A percentile compares a stretch with the other conserved stretches of the same genome.
Evolutionary conservation across 2,329 filamentous ascomycete genomes (phyloP).

Genomic region (Trichoderma aggressivum): DNA sequence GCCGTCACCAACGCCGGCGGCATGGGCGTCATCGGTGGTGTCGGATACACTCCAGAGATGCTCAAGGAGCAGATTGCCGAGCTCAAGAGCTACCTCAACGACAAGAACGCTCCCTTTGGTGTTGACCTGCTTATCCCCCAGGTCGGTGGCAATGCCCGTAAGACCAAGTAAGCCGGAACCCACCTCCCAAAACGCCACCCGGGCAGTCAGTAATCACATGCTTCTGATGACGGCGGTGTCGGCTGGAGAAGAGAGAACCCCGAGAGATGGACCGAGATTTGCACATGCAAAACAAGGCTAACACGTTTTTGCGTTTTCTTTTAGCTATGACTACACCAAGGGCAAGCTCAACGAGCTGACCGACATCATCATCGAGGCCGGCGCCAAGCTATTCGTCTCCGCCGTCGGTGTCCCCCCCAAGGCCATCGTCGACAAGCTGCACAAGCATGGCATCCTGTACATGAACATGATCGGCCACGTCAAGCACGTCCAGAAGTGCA

Average conservation of each 20-base stretch:
- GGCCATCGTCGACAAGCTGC: slow-evolving; percentile 82
- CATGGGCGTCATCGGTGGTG: slow-evolving; percentile 92
- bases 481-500: slow-evolving; percentile 96
- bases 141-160: slow-evolving; percentile 88
- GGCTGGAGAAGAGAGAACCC: neutral
- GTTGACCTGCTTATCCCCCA: slow-evolving; percentile 92
- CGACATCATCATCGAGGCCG: slow-evolving; percentile 88
- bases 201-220: slow-evolving; percentile 25
- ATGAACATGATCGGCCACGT: slow-evolving; percentile 99
- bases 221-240: neutral
- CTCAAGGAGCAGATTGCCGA: slow-evolving; percentile 91
- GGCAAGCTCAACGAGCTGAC: slow-evolving; percentile 91
- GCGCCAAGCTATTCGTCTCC: slow-evolving; percentile 90
- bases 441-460: slow-evolving; percentile 83
- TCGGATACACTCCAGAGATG: slow-evolving; percentile 97
- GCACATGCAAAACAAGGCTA: neutral
- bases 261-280: neutral
- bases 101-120: slow-evolving; percentile 94
- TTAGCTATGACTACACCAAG: slow-evolving; percentile 99
- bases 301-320: neutral
- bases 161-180: slow-evolving; percentile 67
- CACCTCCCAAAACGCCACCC: neutral
- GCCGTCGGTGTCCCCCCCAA: slow-evolving; percentile 92
- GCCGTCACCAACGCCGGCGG: slow-evolving; percentile 97
- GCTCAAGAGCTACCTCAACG: slow-evolving; percentile 79